These are phyloP conservation scores for Pyrenophora seminiperda DNA, from an alignment of 2,329 filamentous ascomycete species.

Conservation along the genomic window DNA sequence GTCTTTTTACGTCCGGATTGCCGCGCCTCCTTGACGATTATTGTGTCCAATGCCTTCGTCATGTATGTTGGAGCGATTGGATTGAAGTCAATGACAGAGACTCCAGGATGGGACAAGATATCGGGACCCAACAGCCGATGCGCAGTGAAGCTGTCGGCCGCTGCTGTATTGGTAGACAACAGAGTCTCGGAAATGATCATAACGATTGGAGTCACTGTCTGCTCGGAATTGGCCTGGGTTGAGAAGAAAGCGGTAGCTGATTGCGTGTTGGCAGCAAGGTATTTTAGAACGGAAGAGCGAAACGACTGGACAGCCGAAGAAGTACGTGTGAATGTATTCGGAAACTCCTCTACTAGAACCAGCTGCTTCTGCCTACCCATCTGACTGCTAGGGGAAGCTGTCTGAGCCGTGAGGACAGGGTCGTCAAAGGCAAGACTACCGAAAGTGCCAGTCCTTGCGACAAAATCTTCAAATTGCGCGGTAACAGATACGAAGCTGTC, in stretches of 20 bases:
- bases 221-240: constrained; percentile 26
- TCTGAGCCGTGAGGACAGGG: constrained; percentile 18
- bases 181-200: constrained; percentile 92
- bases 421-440: constrained; percentile 65
- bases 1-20: constrained; percentile 75
- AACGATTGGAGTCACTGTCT: constrained; percentile 66
- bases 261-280: constrained; percentile 70
- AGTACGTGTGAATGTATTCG: constrained; percentile 54
- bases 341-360: constrained; percentile 58
- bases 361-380: constrained; percentile 45
- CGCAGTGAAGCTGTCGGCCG: constrained; percentile 89
- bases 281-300: constrained; percentile 74
- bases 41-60: constrained; percentile 78
- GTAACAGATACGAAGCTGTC: constrained; percentile 72
- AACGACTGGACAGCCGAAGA: constrained; percentile 59
- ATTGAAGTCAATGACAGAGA: constrained; percentile 88
- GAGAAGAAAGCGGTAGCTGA: constrained; percentile 55
- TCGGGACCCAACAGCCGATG: constrained; percentile 87
- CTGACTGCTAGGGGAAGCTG: constrained; percentile 16
- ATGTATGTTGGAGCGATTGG: constrained; percentile 85
- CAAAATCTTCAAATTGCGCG: constrained; percentile 88
- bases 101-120: constrained; percentile 78
- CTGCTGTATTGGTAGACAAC: constrained; percentile 80
- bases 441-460: constrained; percentile 81
- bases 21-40: constrained; percentile 83